Base-by-base conservation (phyloP, 1,139 yeast species). In the Hemisphaericaspora xylofermentans region DNA sequence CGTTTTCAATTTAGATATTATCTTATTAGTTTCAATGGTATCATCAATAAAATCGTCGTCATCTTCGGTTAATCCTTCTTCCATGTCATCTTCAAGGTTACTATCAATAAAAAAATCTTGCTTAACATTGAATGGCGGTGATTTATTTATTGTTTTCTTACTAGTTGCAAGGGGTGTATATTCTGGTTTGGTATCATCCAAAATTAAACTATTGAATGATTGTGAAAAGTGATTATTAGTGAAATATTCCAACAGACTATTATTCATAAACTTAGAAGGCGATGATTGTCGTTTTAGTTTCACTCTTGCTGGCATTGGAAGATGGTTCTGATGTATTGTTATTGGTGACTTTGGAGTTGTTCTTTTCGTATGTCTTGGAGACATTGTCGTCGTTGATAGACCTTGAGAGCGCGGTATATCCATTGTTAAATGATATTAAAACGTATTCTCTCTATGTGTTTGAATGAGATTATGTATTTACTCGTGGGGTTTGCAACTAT, bases 71-170 rank as follows among this genome's bases (percentile, higher is more conserved):
- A 17, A 21, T 2, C 36, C 36, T 16, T 43, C 46, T 9, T 18
- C 33, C 6, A 35, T 22, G 24, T 28, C 36, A 13, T 51, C 53
- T 33, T 48, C 58, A 29, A 50, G 40, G 33, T 43, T 51, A 22
- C 56, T 60, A 38, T 64, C 66, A 2, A 62, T 56, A 39, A 55
- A 53, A n/a, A 47, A 49, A 43, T 63, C 67, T 33, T 61, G 62
- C 41, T 68, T 68, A 39, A 68, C 59, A 44, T 68, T 69, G 51
- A 71, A 71, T 1, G 75, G 74, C n/a, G 76, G 76, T 9, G 73
- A 66, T 46, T 68, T 68, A 48, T 66, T 68, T 35, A 69, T 54
- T 21, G 51, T 56, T 44, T 54, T 57, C 43, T 35, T 44, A 14
- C 16, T 26, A 13, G 25, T 26, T 13, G 26, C 16, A 24, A 29